Conservation (phyloP, 176 grass and related monocot species). For the Lolium multiflorum region DNA sequence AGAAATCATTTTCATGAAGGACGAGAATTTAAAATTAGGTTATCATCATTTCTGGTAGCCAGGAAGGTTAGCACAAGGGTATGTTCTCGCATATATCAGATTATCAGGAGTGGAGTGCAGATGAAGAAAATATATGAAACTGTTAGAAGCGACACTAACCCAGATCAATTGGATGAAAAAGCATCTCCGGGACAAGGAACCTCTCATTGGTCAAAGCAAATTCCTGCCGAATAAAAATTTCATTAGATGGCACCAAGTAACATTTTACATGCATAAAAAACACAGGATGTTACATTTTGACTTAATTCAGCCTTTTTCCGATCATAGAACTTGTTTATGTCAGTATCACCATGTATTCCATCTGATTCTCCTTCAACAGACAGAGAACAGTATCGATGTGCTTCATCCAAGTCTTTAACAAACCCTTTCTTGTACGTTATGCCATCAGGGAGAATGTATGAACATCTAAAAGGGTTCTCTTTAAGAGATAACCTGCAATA, state of each 20-base stretch:
- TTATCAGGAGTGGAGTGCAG: no score
- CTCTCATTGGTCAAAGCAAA: slow-evolving; percentile 93
- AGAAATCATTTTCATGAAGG: no score
- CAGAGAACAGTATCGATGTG: slow-evolving; percentile 65
- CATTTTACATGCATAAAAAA: neutral
- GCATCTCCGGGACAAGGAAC: slow-evolving; percentile 95
- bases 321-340: slow-evolving; percentile 53
- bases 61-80: neutral
- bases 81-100: no score
- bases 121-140: neutral
- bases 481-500: slow-evolving; percentile 67
- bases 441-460: slow-evolving; percentile 95
- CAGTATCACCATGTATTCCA: slow-evolving; percentile 31
- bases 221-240: slow-evolving; percentile 57
- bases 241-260: slow-evolving; percentile 45
- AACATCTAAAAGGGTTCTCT: slow-evolving; percentile 88
- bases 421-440: slow-evolving; percentile 82
- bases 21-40: no score
- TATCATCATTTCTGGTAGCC: neutral
- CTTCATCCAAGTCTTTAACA: slow-evolving; percentile 88
- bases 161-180: slow-evolving; percentile 84
- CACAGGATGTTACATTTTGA: slow-evolving; percentile 72
- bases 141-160: slow-evolving; percentile 49
- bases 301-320: slow-evolving; percentile 63
- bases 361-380: slow-evolving; percentile 41